A percentile compares a stretch with the other conserved stretches of the same genome.
These are phyloP conservation scores for Aspergillus terreus DNA, from an alignment of 2,329 filamentous ascomycete species.

Conservation along the genomic window DNA sequence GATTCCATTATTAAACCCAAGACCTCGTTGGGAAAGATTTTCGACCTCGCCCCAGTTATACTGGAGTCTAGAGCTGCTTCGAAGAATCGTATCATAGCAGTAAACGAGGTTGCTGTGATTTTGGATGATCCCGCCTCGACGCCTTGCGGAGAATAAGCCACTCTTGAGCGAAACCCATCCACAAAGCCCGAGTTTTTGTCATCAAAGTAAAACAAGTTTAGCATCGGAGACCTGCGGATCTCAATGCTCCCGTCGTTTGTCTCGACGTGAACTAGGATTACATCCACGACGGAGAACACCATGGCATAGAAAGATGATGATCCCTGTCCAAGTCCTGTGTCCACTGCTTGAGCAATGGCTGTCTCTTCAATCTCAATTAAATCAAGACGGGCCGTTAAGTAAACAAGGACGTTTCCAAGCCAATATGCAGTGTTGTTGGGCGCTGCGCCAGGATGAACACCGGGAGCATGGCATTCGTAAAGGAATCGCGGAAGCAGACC, in stretches of 20 bases:
- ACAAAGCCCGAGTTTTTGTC: conserved; percentile 6
- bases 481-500: conserved; percentile 15
- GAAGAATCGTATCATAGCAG: conserved; percentile 11
- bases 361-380: conserved; percentile 14
- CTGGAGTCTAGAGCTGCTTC: conserved; percentile 4
- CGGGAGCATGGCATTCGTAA: conserved; percentile 12
- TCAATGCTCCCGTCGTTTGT: conserved; percentile 1
- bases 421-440: conserved; percentile 13
- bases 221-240: conserved; percentile 10
- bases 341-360: conserved; percentile 10
- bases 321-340: conserved; percentile 12
- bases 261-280: conserved; percentile 13
- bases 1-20: conserved; percentile 13
- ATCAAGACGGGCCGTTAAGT: conserved; percentile 11
- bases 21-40: conserved; percentile 14
- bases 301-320: conserved; percentile 11
- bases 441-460: conserved; percentile 13
- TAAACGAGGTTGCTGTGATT: neutral
- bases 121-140: neutral
- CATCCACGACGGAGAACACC: conserved; percentile 16
- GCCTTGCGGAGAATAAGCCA: neutral
- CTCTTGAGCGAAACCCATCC: conserved; percentile 8
- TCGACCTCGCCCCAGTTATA: conserved; percentile 7
- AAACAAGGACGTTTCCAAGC: conserved; percentile 12
- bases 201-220: conserved; percentile 12